Evolutionary conservation across 83 land plant genomes (phyloP), one percentile per base, ranked within the genome.

Genomic region (Picea mariana): DNA sequence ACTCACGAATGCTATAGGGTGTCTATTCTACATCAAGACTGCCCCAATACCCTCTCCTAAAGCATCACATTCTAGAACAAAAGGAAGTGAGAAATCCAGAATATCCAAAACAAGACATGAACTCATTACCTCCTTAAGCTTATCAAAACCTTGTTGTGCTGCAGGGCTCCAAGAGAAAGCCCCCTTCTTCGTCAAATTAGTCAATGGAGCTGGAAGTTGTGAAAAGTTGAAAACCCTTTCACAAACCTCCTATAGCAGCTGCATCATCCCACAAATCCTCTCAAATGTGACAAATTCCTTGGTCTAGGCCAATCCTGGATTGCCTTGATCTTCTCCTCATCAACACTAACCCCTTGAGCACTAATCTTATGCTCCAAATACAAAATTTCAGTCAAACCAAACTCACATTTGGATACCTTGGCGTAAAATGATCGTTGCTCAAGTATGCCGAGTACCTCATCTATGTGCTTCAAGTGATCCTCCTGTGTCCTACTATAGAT

Each of bases 1-100:
- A 4, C 67, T 64, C 24, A n/a, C 24, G 20, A 17, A 62, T 17
- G 64, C 64, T 17, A 64, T 64, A n/a, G 67, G 67, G 6, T 21
- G 23, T 64, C 67, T 24, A 20, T 64, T 64, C 9, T 64, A 24
- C 67, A 64, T 64, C 9, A 64, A 21, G 0, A 64, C 67, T 3
- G 67, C 67, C 24, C 67, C 27, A 64, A 64, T 64, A 13, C 67
- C 67, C 24, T n/a, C 67, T 64, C 67, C 67, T 64, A 17, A 64
- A 64, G 67, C 67, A 64, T 64, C 67, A n/a, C 24, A 64, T n/a
- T 34, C 67, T 4, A 64, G 6, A n/a, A n/a, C 24, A 64, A 64
- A 64, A 7, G 67, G 16, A 34, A 34, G 34, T 34, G 34, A 34
- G 34, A 34, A 34, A 34, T 34, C 34, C 2, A 34, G 34, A 34